These are phyloP conservation scores for Ascoidea asiatica DNA, from an alignment of 805 yeast species.

Conservation along the genomic window DNA sequence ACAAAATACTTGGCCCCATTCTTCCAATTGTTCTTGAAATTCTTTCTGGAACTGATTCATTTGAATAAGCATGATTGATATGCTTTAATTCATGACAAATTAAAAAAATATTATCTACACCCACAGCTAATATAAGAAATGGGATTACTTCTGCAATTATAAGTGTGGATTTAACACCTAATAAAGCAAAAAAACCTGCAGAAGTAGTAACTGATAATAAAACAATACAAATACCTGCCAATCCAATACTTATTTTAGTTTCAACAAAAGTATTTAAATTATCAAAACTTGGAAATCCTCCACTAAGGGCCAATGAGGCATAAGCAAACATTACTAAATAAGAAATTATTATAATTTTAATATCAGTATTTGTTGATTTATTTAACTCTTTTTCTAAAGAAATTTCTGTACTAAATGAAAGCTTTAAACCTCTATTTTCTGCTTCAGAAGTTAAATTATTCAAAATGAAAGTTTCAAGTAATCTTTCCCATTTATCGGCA, in stretches of 20 bases:
- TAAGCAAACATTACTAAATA: conserved; percentile 80
- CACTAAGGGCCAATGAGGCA: conserved; percentile 71
- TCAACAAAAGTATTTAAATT: conserved; percentile 15
- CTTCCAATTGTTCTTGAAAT: conserved; percentile 52
- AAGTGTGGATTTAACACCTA: conserved; percentile 78
- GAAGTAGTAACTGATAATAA: conserved; percentile 69
- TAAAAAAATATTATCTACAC: conserved; percentile 89
- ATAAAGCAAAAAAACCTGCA: conserved; percentile 62
- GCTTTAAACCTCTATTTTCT: conserved; percentile 34
- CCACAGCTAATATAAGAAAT: conserved; percentile 81
- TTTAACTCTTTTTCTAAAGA: conserved; percentile 78
- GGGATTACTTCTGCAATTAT: conserved; percentile 97
- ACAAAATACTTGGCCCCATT: conserved; percentile 78
- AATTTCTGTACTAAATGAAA: conserved; percentile 71
- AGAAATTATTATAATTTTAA: conserved; percentile 54
- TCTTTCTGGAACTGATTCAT: conserved; percentile 39
- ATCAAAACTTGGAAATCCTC: conserved; percentile 30
- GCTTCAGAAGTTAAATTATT: conserved; percentile 29
- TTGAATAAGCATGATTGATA: conserved; percentile 32
- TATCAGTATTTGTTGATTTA: conserved; percentile 70
- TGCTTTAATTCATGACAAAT: conserved; percentile 66
- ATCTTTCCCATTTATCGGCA: conserved; percentile 53
- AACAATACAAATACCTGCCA: conserved; percentile 76
- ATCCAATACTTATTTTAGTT: conserved; percentile 65
- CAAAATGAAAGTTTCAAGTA: conserved; percentile 41